A percentile compares a stretch with the other conserved stretches of the same genome.
These are phyloP conservation scores for Fusarium sp. DNA, from an alignment of 2,329 filamentous ascomycete species.

Conservation along the genomic window DNA sequence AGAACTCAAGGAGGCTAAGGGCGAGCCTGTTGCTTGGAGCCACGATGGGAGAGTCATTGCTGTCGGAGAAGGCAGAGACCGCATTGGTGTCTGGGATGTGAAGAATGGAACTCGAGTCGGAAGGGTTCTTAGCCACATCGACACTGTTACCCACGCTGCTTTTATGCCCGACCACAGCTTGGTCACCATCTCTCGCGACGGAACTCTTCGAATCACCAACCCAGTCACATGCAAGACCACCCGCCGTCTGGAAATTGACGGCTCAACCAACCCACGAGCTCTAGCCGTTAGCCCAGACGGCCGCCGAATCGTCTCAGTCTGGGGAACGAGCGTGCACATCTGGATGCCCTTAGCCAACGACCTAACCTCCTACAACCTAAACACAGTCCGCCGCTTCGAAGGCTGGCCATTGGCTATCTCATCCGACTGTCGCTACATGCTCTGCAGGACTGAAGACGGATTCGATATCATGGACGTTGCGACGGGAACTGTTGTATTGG, in stretches of 20 bases:
- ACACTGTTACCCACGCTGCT: constrained; percentile 52
- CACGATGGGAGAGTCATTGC: constrained; percentile 48
- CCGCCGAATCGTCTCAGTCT: constrained; percentile 52
- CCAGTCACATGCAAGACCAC: constrained; percentile 50
- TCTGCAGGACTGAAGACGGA: constrained; percentile 56
- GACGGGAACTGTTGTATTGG: constrained; percentile 50
- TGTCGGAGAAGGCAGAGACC: constrained; percentile 45
- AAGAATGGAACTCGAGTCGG: constrained; percentile 46
- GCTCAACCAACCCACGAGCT: constrained; percentile 47
- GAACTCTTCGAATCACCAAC: constrained; percentile 54
- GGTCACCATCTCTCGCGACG: constrained; percentile 54
- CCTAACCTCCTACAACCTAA: constrained; percentile 53
- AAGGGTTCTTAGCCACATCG: constrained; percentile 52
- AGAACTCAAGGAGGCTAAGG: constrained; percentile 49
- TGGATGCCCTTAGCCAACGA: constrained; percentile 52
- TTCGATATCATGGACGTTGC: constrained; percentile 56
- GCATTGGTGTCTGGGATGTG: constrained; percentile 51
- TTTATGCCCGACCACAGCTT: constrained; percentile 50
- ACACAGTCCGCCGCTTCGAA: constrained; percentile 49
- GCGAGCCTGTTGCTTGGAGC: constrained; percentile 50
- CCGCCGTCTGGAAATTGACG: constrained; percentile 52
- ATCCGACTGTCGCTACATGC: constrained; percentile 53
- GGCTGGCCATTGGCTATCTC: constrained; percentile 58
- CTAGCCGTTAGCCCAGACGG: constrained; percentile 52
- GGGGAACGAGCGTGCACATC: constrained; percentile 53